Percentiles rank a stretch among this genome's conserved stretches.
These are phyloP conservation scores for Nasturtium officinale DNA, from an alignment of 345 rosid species.

Conservation along the genomic window DNA sequence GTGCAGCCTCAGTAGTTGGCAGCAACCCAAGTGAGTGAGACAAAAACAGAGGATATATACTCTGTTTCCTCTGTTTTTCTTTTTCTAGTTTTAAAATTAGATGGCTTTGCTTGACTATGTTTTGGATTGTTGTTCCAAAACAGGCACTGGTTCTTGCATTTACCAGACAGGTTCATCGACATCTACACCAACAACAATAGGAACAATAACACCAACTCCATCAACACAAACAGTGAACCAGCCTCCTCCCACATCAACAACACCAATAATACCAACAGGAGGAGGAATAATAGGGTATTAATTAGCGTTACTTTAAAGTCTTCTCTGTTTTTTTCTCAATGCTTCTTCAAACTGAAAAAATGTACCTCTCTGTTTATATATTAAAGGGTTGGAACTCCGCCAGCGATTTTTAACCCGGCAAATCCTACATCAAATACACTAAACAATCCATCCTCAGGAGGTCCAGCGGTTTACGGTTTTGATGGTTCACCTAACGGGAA, in stretches of 20 bases:
- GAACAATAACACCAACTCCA: slow-evolving; percentile 49
- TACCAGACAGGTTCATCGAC: slow-evolving; percentile 61
- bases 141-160: slow-evolving; percentile 84
- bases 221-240: slow-evolving; percentile 43
- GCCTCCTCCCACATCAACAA: slow-evolving; percentile 45
- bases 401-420: slow-evolving; percentile 41
- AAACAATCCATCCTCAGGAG: slow-evolving; percentile 37
- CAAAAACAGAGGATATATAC: neutral
- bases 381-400: slow-evolving; percentile 44
- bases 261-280: slow-evolving; percentile 52
- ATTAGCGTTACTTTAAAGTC: slow-evolving; percentile 7
- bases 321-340: neutral
- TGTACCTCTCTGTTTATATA: neutral
- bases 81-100: neutral
- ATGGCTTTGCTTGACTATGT: neutral
- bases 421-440: slow-evolving; percentile 37
- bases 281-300: slow-evolving; percentile 53
- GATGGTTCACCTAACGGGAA: slow-evolving; percentile 43
- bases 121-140: slow-evolving; percentile 28
- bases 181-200: slow-evolving; percentile 50
- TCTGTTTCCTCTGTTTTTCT: neutral
- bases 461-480: slow-evolving; percentile 36
- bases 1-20: slow-evolving; percentile 60
- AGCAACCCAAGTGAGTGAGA: slow-evolving; percentile 77
- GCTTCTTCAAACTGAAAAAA: neutral